Evolutionary conservation across 192 early-diverging fungal genomes (phyloP).

Genomic region (Backusella sp.): DNA sequence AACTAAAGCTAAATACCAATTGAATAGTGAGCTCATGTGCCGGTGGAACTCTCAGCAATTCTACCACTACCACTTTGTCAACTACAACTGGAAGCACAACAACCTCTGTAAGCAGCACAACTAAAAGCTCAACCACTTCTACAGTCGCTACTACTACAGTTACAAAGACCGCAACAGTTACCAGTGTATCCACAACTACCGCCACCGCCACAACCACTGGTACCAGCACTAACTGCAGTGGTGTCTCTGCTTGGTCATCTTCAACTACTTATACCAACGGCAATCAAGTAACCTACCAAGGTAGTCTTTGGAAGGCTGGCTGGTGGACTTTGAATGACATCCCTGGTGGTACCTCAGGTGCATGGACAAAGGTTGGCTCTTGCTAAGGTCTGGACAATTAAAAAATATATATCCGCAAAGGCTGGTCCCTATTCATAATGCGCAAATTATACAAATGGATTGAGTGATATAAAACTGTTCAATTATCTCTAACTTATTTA

Average conservation of each 20-base stretch:
- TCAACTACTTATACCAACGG: constrained; percentile 31
- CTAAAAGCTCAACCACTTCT: constrained; percentile 10
- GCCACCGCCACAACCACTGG: not conserved
- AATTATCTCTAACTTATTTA: constrained; percentile 1
- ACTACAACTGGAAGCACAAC: constrained; percentile 6
- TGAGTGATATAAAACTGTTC: not conserved
- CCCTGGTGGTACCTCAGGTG: constrained; percentile 34
- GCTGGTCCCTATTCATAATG: not conserved
- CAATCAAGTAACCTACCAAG: constrained; percentile 34
- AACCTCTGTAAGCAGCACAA: constrained; percentile 9
- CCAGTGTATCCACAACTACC: not conserved
- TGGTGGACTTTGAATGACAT: constrained; percentile 46
- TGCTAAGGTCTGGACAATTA: not conserved
- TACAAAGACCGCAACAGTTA: not conserved
- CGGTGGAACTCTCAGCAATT: constrained; percentile 15
- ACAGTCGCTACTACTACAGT: not conserved
- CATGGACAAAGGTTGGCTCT: constrained; percentile 36
- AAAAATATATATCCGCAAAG: not conserved
- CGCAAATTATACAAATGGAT: not conserved
- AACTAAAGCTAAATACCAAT: not conserved
- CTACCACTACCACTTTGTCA: not conserved
- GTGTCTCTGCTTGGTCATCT: constrained; percentile 26
- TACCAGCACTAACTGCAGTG: not conserved
- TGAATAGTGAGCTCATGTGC: constrained; percentile 36
- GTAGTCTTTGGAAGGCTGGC: constrained; percentile 37